Evolutionary conservation across 192 early-diverging fungal genomes (phyloP).

Genomic region (Rhizophlyctis rosea): DNA sequence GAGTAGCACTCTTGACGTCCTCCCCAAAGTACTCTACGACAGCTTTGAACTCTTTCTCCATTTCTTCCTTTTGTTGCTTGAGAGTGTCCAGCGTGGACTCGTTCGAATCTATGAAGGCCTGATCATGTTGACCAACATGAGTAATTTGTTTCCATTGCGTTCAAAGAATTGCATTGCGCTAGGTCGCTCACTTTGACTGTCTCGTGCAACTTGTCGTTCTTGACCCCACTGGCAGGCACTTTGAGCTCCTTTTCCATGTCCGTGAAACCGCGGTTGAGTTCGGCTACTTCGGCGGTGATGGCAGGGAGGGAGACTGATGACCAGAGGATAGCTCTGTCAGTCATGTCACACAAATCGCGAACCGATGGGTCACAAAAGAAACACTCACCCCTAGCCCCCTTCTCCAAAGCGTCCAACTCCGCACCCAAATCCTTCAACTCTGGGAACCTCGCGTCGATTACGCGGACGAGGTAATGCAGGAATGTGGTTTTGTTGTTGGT

Average conservation of each 20-base stretch:
- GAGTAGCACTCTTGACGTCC: conserved; percentile 27
- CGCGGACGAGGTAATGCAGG: conserved; percentile 24
- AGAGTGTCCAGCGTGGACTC: conserved; percentile 18
- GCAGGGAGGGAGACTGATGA: conserved; percentile 17
- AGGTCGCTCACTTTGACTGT: neutral
- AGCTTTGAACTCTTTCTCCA: conserved; percentile 29
- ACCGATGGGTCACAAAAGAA: neutral
- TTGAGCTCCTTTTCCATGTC: conserved; percentile 14
- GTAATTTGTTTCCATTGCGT: neutral
- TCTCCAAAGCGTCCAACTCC: conserved; percentile 24
- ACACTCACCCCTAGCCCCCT: conserved; percentile 20
- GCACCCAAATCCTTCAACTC: conserved; percentile 29
- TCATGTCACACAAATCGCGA: neutral
- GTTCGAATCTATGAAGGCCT: conserved; percentile 26
- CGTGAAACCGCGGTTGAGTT: conserved; percentile 12
- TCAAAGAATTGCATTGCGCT: neutral
- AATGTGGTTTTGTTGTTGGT: conserved; percentile 27
- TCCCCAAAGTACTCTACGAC: conserved; percentile 34
- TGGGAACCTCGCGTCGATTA: conserved; percentile 31
- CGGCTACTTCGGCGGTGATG: conserved; percentile 25
- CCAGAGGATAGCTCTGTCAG: neutral
- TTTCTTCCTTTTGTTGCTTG: conserved; percentile 17
- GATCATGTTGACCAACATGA: neutral
- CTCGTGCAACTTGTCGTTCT: neutral
- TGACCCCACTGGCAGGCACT: neutral